Conservation (phyloP, 2,329 filamentous ascomycete genomes). For the Elsinoe batatas region DNA sequence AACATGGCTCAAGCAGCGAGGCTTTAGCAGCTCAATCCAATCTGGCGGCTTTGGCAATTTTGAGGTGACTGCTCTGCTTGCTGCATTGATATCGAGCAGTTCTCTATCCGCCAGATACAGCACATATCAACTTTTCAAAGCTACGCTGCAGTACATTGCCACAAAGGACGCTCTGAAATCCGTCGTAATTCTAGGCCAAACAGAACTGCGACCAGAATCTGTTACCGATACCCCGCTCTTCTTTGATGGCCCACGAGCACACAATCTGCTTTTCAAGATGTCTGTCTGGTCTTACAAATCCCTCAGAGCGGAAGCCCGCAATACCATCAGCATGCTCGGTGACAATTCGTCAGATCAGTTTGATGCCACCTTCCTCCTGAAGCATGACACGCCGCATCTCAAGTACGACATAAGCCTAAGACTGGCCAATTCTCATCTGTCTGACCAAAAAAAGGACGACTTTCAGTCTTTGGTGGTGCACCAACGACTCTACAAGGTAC, state of each 20-base stretch:
- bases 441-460: conserved; percentile 22
- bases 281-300: conserved; percentile 68
- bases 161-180: conserved; percentile 59
- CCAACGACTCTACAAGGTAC: conserved; percentile 50
- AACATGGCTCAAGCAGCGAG: conserved; percentile 81
- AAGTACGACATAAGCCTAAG: conserved; percentile 46
- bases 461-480: conserved; percentile 33
- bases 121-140: conserved; percentile 91
- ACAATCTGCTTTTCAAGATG: conserved; percentile 90
- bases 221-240: conserved; percentile 53
- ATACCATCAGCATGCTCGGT: conserved; percentile 64
- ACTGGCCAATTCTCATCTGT: conserved; percentile 28
- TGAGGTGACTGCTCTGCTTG: conserved; percentile 76
- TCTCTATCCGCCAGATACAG: conserved; percentile 73
- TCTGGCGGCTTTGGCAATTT: conserved; percentile 85
- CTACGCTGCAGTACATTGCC: conserved; percentile 76
- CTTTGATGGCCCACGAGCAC: conserved; percentile 62
- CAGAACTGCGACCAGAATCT: conserved; percentile 15
- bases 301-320: conserved; percentile 63
- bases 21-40: conserved; percentile 59
- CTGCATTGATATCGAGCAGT: conserved; percentile 69
- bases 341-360: conserved; percentile 71
- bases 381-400: conserved; percentile 41
- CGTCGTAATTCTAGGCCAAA: conserved; percentile 40
- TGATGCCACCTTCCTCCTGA: conserved; percentile 68